Base-by-base conservation (phyloP, 352 stramenopile genomes). In the Phytophthora colocasiae region DNA sequence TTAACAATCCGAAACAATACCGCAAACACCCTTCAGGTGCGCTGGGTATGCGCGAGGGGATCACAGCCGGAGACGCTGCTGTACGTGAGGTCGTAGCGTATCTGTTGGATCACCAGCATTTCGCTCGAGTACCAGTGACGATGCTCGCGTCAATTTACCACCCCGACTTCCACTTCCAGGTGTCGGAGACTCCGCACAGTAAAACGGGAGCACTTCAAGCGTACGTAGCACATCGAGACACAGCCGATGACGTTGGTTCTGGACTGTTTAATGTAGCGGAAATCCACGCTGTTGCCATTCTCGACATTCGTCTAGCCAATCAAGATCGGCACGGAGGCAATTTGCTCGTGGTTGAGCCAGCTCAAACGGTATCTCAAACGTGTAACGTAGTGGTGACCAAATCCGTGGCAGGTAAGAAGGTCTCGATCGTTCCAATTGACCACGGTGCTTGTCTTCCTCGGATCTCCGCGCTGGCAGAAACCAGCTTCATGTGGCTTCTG, bases 321-420 rank as follows among this genome's bases (percentile, higher is more conserved):
- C 84, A 92, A 32, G 88, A 95, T 63, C 87, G 88, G 0, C 87
- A 96, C 46, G 75, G 81, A 17, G 87, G 87, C 29, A 96, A 96
- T 63, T 50, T 96, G 10, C 63, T 96, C 15, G 79, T 90, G 8
- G 40, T 77, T 31, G 62, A 73, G 27, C 51, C 55, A 2, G 41
- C 67, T 14, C 27, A 50, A 29, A n/a, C 39, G 63, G 43, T 63
- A 41, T 41, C n/a, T 7, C 62, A 64, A 36, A 62, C 45, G 82
- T 65, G 53, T 3, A 44, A 49, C n/a, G 51, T 29, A 27, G n/a
- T 60, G 7, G 49, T 46, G 29, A 70, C 43, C 40, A 69, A 69
- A 49, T 56, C 40, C 1, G 17, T 49, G 17, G 19, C 44, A 46
- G 52, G 40, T 9, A 70, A 74, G 36, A 69, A 71, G 17, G 45